phyloP scores from a whole-genome alignment of 371 early-diverging fungal species.

The Mucor saturninus region DNA sequence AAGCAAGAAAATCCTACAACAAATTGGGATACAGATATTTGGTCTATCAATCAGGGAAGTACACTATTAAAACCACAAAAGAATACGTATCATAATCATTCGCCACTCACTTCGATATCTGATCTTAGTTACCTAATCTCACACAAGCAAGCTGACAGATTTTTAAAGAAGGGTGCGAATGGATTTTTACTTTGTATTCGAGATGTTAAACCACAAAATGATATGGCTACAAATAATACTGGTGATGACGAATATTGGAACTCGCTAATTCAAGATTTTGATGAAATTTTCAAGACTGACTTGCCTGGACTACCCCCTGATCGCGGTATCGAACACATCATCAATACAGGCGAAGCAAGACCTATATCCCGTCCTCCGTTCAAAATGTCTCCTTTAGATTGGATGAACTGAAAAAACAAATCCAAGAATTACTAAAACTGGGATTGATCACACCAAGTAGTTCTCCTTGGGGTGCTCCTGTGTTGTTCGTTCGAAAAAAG shows the following conservation, averaged over 20 bases:
- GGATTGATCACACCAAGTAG: constrained; percentile 20
- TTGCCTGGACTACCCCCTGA: constrained; percentile 22
- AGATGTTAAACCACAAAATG: neutral
- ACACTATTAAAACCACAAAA: neutral
- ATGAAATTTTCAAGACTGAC: constrained; percentile 6
- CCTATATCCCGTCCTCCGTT: constrained; percentile 27
- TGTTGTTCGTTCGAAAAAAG: constrained; percentile 54
- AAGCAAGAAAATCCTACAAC: constrained; percentile 6
- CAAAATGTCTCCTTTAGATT: constrained; percentile 34
- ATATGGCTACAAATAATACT: neutral
- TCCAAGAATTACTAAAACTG: constrained; percentile 23
- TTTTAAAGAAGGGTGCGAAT: constrained; percentile 11
- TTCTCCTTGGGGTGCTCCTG: constrained; percentile 58
- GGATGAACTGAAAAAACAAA: constrained; percentile 35
- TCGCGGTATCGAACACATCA: constrained; percentile 26
- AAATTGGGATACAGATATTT: constrained; percentile 9
- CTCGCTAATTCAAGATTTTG: constrained; percentile 5
- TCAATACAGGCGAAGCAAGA: constrained; percentile 22
- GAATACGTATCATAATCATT: neutral
- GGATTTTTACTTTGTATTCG: constrained; percentile 6
- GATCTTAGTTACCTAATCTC: constrained; percentile 13
- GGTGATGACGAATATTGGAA: neutral
- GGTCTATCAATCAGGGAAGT: constrained; percentile 2
- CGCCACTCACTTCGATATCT: neutral
- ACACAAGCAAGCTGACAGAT: constrained; percentile 16